Base-by-base conservation (phyloP, 176 grass and related monocot species). In the Echinochloa phyllopogon region DNA sequence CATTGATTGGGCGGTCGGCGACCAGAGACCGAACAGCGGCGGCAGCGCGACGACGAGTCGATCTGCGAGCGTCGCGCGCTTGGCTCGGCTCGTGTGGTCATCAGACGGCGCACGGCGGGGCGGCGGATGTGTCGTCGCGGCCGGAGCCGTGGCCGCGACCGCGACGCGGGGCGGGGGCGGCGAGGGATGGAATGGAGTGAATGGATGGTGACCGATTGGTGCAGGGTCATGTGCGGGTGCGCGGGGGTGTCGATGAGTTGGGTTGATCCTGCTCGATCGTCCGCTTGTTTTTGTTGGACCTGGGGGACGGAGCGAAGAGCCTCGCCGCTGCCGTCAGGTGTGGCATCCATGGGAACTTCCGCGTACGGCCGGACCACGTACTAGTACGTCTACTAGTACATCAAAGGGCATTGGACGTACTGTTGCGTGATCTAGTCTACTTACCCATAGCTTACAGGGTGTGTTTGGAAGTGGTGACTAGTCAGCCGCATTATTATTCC, bases 221-320 rank as follows among this genome's bases (percentile, higher is more conserved):
- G 44, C 43, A 29, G 61, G 27, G 49, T 53, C 56, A 58, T 59
- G 77, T 21, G 83, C 20, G 17, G 8, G 83, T 45, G 24, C 29
- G 42, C 50, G 24, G 42, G 50, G 6, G 29, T 3, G 65, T 59
- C 33, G 60, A 67, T 43, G 84, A 42, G 69, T 71, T 29, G 49
- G 58, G 14, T 15, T 17, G 50, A 18, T 23, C 17, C 18, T 65
- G 74, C 23, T 65, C 62, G 2, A 41, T 70, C 27, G 66, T 47
- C 37, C 42, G n/a, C 74, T 88, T 77, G 86, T 63, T 67, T n/a
- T n/a, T n/a, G n/a, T n/a, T 17, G 37, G 65, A 14, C 36, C 3
- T 11, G 41, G 27, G 20, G 37, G 20, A 48, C 76, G 45, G 13
- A 50, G 29, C 62, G 9, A 20, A 51, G 64, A 76, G 60, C 40